Percentiles rank a stretch among this genome's conserved stretches.
Evolutionary conservation across 2,329 filamentous ascomycete genomes (phyloP).

Genomic region (Rutstroemia sp.): DNA sequence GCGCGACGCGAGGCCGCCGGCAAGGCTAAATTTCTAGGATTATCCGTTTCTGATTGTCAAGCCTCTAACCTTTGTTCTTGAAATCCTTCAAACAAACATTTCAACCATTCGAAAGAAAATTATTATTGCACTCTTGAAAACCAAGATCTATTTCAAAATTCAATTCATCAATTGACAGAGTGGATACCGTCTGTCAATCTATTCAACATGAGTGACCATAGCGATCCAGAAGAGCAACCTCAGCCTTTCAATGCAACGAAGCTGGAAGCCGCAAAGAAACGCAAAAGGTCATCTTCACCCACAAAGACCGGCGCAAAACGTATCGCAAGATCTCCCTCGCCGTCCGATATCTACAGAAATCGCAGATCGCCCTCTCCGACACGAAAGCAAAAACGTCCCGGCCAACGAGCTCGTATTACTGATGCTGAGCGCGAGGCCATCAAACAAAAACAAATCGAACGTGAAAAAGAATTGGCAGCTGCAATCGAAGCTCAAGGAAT

Average conservation of each 20-base stretch:
- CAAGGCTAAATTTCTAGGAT: conserved; percentile 5
- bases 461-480: conserved; percentile 42
- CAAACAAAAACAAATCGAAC: conserved; percentile 48
- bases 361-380: conserved; percentile 23
- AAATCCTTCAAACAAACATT: background rate
- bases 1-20: conserved; percentile 21
- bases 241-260: conserved; percentile 37
- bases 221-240: conserved; percentile 29
- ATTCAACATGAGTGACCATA: conserved; percentile 28
- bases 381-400: conserved; percentile 64
- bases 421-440: conserved; percentile 61
- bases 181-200: background rate
- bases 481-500: conserved; percentile 44
- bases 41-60: background rate
- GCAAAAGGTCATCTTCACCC: conserved; percentile 34
- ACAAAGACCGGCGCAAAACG: conserved; percentile 23
- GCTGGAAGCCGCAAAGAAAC: conserved; percentile 36
- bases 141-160: too few species aligned
- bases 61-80: conserved; percentile 4
- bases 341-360: conserved; percentile 19
- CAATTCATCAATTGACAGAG: too few species aligned
- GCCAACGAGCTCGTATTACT: conserved; percentile 58
- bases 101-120: background rate
- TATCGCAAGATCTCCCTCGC: conserved; percentile 22
- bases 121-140: too few species aligned